Evolutionary conservation across 306 rosid species (phyloP).

Genomic region (Elaeagnus macrophylla): DNA sequence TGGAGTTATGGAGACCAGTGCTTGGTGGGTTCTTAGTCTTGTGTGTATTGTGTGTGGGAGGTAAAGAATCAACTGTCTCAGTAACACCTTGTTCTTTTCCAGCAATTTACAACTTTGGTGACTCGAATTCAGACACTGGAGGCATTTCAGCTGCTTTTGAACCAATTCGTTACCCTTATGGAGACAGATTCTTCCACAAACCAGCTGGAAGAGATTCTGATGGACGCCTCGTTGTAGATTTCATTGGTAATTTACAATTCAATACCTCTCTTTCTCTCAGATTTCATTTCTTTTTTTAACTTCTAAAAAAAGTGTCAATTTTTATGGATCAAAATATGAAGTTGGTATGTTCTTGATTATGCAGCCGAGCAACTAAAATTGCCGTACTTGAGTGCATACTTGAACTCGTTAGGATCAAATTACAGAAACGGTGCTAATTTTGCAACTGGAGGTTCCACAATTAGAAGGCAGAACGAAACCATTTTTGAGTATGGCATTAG

Average conservation of each 20-base stretch:
- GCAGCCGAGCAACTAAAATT: constrained; percentile 63
- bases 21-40: constrained; percentile 21
- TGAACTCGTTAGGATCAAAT: constrained; percentile 78
- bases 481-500: constrained; percentile 72
- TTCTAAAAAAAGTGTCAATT: neutral
- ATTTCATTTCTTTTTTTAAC: too few relatives aligned
- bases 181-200: constrained; percentile 55
- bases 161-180: constrained; percentile 64
- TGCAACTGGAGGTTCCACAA: constrained; percentile 91
- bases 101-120: constrained; percentile 89
- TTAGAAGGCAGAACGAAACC: constrained; percentile 77
- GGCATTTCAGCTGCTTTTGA: constrained; percentile 80
- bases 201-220: constrained; percentile 73
- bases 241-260: constrained; percentile 42
- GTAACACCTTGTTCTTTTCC: constrained; percentile 52
- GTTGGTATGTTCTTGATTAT: neutral
- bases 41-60: constrained; percentile 19
- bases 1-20: constrained; percentile 27
- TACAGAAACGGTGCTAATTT: constrained; percentile 84
- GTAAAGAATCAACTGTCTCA: constrained; percentile 16
- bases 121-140: constrained; percentile 94
- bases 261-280: neutral
- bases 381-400: constrained; percentile 83
- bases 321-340: neutral
- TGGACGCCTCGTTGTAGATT: constrained; percentile 81